A percentile compares a stretch with the other conserved stretches of the same genome.
Evolutionary conservation across 2,329 filamentous ascomycete species (phyloP).

Genomic region (Cadophora luteo-olivacea): DNA sequence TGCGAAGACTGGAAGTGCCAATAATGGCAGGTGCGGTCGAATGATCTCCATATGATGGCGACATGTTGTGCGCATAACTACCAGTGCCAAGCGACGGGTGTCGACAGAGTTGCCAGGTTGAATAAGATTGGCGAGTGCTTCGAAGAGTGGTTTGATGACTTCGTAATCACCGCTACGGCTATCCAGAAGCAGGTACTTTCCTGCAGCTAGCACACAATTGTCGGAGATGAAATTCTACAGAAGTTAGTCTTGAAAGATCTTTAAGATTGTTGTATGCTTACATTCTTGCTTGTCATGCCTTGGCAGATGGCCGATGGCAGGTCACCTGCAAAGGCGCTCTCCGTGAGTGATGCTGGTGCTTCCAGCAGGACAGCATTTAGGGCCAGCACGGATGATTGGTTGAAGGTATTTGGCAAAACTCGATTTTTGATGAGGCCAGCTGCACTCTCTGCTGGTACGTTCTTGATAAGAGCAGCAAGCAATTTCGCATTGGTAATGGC

Average conservation of each 20-base stretch:
- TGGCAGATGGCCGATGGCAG: slow-evolving; percentile 78
- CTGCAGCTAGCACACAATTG: slow-evolving; percentile 86
- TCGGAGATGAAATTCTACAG: slow-evolving; percentile 80
- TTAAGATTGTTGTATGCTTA: slow-evolving; percentile 52
- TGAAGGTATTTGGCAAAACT: slow-evolving; percentile 79
- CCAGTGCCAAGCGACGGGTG: slow-evolving; percentile 83
- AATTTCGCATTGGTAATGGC: slow-evolving; percentile 90
- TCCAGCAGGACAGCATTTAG: slow-evolving; percentile 90
- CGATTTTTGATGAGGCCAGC: slow-evolving; percentile 67
- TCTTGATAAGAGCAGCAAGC: slow-evolving; percentile 87
- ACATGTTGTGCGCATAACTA: slow-evolving; percentile 85
- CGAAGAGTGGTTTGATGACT: slow-evolving; percentile 78
- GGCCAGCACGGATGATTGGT: slow-evolving; percentile 79
- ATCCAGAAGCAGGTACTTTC: slow-evolving; percentile 83
- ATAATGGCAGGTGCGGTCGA: slow-evolving; percentile 77
- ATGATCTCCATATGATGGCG: slow-evolving; percentile 81
- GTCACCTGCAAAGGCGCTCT: slow-evolving; percentile 72
- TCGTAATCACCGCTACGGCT: slow-evolving; percentile 74
- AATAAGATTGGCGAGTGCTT: slow-evolving; percentile 76
- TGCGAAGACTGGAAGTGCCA: slow-evolving; percentile 86
- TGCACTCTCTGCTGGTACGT: slow-evolving; percentile 76
- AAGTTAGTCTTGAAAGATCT: slow-evolving; percentile 34
- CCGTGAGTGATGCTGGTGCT: slow-evolving; percentile 72
- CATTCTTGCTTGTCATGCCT: slow-evolving; percentile 78
- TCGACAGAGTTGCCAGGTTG: slow-evolving; percentile 81